Conservation (phyloP, 441 rosid genomes). For the Daphne laureola region DNA sequence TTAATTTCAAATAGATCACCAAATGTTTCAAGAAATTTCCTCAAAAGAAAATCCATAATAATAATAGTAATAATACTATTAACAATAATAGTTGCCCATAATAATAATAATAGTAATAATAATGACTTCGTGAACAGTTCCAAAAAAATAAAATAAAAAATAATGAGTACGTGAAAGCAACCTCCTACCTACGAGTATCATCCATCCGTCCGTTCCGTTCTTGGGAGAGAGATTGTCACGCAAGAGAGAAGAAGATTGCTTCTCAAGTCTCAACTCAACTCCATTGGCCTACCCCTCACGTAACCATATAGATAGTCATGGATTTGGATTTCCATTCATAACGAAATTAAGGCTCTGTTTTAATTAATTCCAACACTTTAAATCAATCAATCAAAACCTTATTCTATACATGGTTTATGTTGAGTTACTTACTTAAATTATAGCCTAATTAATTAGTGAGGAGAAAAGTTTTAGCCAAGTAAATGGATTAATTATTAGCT, state of each 20-base stretch:
- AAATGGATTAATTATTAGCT: too few species aligned
- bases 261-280: conserved; percentile 13
- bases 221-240: not conserved
- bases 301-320: conserved; percentile 15
- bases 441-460: not conserved
- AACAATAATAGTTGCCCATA: too few species aligned
- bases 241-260: conserved; percentile 15
- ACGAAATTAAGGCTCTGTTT: too few species aligned
- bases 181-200: conserved; percentile 22
- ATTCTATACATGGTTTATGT: not conserved
- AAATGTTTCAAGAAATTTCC: too few species aligned
- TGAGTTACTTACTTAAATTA: not conserved
- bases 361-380: too few species aligned
- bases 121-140: conserved; percentile 1
- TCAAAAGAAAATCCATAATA: too few species aligned
- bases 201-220: not conserved
- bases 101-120: conserved; percentile 13
- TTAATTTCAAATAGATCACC: too few species aligned
- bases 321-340: too few species aligned
- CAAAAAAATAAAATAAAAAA: too few species aligned
- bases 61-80: too few species aligned
- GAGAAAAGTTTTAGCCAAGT: too few species aligned
- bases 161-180: conserved; percentile 29
- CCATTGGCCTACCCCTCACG: conserved; percentile 28
- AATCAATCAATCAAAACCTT: too few species aligned